A percentile compares a stretch with the other conserved stretches of the same genome.
These are phyloP conservation scores for Psophocarpus tetragonolobus DNA, from an alignment of 306 rosid genomes.

Conservation along the genomic window DNA sequence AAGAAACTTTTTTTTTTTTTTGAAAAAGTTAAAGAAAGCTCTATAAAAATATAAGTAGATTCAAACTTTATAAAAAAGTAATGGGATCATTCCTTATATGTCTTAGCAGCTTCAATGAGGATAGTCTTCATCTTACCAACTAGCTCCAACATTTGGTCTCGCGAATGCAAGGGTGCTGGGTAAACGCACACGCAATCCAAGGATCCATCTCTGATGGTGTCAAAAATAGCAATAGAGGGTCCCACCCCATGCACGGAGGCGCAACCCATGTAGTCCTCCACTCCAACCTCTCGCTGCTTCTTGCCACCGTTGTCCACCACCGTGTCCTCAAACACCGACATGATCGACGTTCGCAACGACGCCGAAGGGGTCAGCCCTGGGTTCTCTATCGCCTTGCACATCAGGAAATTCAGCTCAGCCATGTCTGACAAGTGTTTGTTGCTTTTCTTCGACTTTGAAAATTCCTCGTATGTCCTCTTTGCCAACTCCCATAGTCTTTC, in stretches of 20 bases:
- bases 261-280: conserved; percentile 67
- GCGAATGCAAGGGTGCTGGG: conserved; percentile 64
- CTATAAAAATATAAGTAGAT: no score
- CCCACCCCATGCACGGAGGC: conserved; percentile 72
- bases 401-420: conserved; percentile 59
- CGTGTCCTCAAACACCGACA: conserved; percentile 66
- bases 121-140: conserved; percentile 48
- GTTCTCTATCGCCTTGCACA: conserved; percentile 62
- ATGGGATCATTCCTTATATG: not conserved
- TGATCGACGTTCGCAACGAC: conserved; percentile 47
- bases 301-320: conserved; percentile 41
- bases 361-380: conserved; percentile 59
- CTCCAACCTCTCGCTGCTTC: conserved; percentile 33
- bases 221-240: conserved; percentile 65
- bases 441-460: conserved; percentile 44
- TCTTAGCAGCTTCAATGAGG: conserved; percentile 43
- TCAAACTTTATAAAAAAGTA: no score
- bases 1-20: no score
- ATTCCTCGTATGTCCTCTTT: conserved; percentile 37
- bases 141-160: conserved; percentile 55
- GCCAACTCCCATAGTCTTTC: conserved; percentile 67
- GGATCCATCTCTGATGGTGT: conserved; percentile 49
- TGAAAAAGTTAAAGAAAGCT: no score
- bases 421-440: conserved; percentile 64
- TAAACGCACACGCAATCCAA: conserved; percentile 65